Conservation (phyloP, 306 rosid species). For the Oxytropis ochrocephala region DNA sequence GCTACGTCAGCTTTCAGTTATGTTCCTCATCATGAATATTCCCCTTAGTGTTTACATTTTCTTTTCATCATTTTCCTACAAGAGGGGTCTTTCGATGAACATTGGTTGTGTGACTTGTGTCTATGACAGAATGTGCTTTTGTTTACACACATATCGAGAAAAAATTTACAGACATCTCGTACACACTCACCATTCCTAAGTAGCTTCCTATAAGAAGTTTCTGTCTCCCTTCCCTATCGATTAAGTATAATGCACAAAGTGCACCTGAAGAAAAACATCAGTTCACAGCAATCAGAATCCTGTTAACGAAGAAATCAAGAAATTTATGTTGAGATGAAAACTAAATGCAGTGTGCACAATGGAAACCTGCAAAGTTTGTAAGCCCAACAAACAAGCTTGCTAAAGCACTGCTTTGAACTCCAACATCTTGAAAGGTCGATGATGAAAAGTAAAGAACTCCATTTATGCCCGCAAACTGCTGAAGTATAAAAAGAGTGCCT, state of each 20-base stretch:
- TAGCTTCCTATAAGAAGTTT: constrained; percentile 81
- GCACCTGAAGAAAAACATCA: constrained; percentile 51
- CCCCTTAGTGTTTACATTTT: background rate
- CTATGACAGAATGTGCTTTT: background rate
- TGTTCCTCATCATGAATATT: background rate
- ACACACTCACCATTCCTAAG: constrained; percentile 76
- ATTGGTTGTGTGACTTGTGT: background rate
- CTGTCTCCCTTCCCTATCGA: constrained; percentile 80
- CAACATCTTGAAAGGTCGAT: constrained; percentile 76
- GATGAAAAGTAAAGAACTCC: constrained; percentile 92
- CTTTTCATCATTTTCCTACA: background rate
- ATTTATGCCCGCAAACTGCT: constrained; percentile 88
- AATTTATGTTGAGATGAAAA: background rate
- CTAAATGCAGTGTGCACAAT: background rate
- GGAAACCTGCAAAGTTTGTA: constrained; percentile 78
- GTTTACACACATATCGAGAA: background rate
- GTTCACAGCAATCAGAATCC: constrained; percentile 20
- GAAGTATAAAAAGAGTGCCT: constrained; percentile 75
- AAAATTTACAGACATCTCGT: background rate
- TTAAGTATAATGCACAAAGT: constrained; percentile 63
- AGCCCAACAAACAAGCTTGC: constrained; percentile 81
- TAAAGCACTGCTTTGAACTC: constrained; percentile 57
- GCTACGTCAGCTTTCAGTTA: background rate
- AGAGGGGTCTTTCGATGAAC: background rate
- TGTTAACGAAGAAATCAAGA: constrained; percentile 12